Percentiles rank a stretch among this genome's conserved stretches.
phyloP scores from a whole-genome alignment of 1,139 yeast species.

The Pichia sp. region DNA sequence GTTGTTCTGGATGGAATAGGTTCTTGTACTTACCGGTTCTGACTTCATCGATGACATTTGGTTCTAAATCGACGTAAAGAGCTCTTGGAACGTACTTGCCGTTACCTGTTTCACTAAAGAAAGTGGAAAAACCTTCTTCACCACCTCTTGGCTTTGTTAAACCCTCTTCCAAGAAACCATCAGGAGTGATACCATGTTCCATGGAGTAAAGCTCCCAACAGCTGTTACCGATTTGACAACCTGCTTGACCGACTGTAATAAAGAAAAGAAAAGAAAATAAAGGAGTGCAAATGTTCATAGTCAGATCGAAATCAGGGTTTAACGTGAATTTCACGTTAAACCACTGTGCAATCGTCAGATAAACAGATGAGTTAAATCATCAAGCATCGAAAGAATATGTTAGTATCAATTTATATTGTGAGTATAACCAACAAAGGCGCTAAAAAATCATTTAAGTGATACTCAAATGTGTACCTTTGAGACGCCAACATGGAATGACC shows the following conservation, averaged over 20 bases:
- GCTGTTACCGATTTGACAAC: slow-evolving; percentile 98
- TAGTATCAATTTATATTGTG: too few relatives aligned
- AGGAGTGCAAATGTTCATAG: too few relatives aligned
- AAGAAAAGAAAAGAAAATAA: slow-evolving; percentile 1
- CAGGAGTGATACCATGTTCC: slow-evolving; percentile 93
- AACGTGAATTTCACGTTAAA: too few relatives aligned
- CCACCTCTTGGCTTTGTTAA: slow-evolving; percentile 77
- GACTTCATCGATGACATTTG: slow-evolving; percentile 95
- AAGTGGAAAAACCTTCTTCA: slow-evolving; percentile 92
- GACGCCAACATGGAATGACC: too few relatives aligned
- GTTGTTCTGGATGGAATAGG: slow-evolving; percentile 95
- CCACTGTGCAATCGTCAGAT: too few relatives aligned
- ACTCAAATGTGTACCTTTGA: too few relatives aligned
- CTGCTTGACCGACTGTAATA: slow-evolving; percentile 49
- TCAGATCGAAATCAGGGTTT: too few relatives aligned
- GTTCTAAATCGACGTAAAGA: slow-evolving; percentile 93
- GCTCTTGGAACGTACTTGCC: slow-evolving; percentile 99
- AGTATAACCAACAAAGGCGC: too few relatives aligned
- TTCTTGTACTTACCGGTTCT: slow-evolving; percentile 90
- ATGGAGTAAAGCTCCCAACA: slow-evolving; percentile 98
- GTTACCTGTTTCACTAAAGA: slow-evolving; percentile 91
- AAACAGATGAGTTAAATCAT: too few relatives aligned
- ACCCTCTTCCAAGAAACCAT: slow-evolving; percentile 72
- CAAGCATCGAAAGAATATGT: too few relatives aligned
- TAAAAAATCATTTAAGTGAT: not conserved